Evolutionary conservation across 306 rosid species (phyloP).

Genomic region (Vicia faba): DNA sequence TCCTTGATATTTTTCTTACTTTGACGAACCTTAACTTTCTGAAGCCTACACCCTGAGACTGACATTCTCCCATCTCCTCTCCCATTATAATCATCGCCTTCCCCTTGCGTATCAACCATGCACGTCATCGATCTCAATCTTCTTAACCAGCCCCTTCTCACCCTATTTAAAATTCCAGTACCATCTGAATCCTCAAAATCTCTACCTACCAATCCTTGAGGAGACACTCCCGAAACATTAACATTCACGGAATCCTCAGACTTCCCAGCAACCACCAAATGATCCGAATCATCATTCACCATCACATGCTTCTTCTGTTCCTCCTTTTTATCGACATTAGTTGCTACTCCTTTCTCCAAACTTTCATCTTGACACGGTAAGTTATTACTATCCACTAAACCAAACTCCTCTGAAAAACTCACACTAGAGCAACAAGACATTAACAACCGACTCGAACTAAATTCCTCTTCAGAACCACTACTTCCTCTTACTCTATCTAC

Average conservation of each 20-base stretch:
- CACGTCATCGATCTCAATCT: conserved; percentile 73
- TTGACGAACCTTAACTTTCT: conserved; percentile 75
- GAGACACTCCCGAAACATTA: conserved; percentile 39
- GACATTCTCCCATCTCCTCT: conserved; percentile 29
- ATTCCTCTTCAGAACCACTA: conserved; percentile 54
- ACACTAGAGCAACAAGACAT: conserved; percentile 46
- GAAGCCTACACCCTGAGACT: conserved; percentile 50
- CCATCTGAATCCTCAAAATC: conserved; percentile 37
- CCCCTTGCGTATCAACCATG: conserved; percentile 52
- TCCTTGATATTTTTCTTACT: conserved; percentile 67
- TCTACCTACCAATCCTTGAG: conserved; percentile 32
- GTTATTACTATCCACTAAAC: conserved; percentile 37
- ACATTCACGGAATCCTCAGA: conserved; percentile 36
- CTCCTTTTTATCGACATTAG: conserved; percentile 44
- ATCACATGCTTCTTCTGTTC: conserved; percentile 8
- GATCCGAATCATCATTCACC: conserved; percentile 40
- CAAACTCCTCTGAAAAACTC: conserved; percentile 42
- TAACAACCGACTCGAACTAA: conserved; percentile 58
- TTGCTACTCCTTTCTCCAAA: conserved; percentile 31
- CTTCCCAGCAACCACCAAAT: conserved; percentile 38
- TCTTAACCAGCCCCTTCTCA: conserved; percentile 62
- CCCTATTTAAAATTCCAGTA: conserved; percentile 28
- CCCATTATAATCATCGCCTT: conserved; percentile 35
- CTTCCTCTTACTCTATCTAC: conserved; percentile 44
- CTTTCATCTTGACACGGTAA: conserved; percentile 40